Evolutionary conservation across 371 early-diverging fungal species (phyloP).

Genomic region (Mortierella polycephala): DNA sequence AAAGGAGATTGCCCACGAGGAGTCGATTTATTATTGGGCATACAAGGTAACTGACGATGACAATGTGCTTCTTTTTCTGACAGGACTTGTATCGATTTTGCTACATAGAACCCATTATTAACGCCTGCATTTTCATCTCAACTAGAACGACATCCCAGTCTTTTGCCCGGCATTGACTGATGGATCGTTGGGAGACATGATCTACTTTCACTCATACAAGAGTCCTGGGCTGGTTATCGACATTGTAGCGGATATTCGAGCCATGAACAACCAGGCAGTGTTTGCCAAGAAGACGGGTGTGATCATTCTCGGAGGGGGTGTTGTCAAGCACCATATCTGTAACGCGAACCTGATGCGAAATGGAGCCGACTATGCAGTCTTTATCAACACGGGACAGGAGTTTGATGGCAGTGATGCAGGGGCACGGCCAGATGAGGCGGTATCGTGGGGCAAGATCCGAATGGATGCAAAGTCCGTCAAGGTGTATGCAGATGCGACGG

Average conservation of each 20-base stretch:
- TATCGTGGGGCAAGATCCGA: slow-evolving; percentile 99
- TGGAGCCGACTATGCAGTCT: slow-evolving; percentile 99
- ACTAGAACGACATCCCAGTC: slow-evolving; percentile 96
- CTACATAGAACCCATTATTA: no score
- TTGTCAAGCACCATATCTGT: slow-evolving; percentile 99
- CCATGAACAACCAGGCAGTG: slow-evolving; percentile 95
- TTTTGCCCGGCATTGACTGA: slow-evolving; percentile 99
- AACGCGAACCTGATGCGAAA: slow-evolving; percentile 99
- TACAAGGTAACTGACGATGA: slow-evolving; percentile 65
- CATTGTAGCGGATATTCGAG: slow-evolving; percentile 94
- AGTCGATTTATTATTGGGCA: slow-evolving; percentile 98
- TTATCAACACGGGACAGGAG: slow-evolving; percentile 98
- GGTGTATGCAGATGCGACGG: slow-evolving; percentile 95
- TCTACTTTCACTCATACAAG: slow-evolving; percentile 97
- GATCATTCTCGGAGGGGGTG: slow-evolving; percentile 98
- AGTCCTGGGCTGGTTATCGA: slow-evolving; percentile 97
- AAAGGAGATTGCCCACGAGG: slow-evolving; percentile 93
- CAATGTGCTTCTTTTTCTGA: no score
- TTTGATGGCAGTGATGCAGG: slow-evolving; percentile 99
- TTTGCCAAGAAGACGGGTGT: slow-evolving; percentile 96
- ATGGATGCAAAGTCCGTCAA: slow-evolving; percentile 91
- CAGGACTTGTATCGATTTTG: no score
- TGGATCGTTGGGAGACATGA: slow-evolving; percentile 99
- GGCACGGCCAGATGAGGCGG: slow-evolving; percentile 98
- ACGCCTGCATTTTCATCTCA: no score